A percentile compares a stretch with the other conserved stretches of the same genome.
These are phyloP conservation scores for Nannochloropsis gaditana DNA, from an alignment of 108 stramenopile species.

Conservation along the genomic window DNA sequence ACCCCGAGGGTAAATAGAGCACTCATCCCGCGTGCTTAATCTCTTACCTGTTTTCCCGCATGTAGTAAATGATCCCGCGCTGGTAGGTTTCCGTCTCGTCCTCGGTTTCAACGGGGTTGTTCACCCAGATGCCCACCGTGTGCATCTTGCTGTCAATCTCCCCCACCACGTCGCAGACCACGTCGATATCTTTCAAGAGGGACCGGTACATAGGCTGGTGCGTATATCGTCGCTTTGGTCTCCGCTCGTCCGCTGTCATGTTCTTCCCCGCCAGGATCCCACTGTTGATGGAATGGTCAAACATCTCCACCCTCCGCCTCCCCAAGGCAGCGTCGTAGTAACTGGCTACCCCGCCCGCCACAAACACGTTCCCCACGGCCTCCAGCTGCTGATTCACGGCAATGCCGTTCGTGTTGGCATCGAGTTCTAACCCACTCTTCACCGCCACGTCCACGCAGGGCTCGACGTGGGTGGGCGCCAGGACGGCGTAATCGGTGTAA, in stretches of 20 bases:
- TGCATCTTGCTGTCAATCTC: slow-evolving; percentile 43
- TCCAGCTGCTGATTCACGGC: slow-evolving; percentile 44
- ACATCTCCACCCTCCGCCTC: slow-evolving; percentile 34
- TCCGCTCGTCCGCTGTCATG: slow-evolving; percentile 18
- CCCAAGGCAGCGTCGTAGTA: slow-evolving; percentile 45
- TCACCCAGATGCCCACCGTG: slow-evolving; percentile 45
- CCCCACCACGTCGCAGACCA: slow-evolving; percentile 41
- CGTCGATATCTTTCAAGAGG: slow-evolving; percentile 29
- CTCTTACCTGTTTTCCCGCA: slow-evolving; percentile 29
- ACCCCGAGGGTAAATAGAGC: too few relatives aligned
- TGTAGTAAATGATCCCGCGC: slow-evolving; percentile 47
- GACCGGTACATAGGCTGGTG: slow-evolving; percentile 43
- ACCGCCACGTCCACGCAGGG: slow-evolving; percentile 34
- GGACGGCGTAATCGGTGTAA: slow-evolving; percentile 45
- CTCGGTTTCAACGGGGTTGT: slow-evolving; percentile 27
- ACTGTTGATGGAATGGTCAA: slow-evolving; percentile 49
- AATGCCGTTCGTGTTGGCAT: slow-evolving; percentile 34
- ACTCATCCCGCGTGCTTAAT: not conserved
- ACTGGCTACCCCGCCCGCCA: slow-evolving; percentile 39
- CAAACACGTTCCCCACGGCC: slow-evolving; percentile 41
- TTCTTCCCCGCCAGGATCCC: slow-evolving; percentile 39
- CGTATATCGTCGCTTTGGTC: slow-evolving; percentile 24
- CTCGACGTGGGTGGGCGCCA: slow-evolving; percentile 44
- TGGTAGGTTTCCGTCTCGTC: slow-evolving; percentile 29
- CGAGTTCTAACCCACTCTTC: slow-evolving; percentile 34